Conservation (phyloP, 1,139 yeast genomes). For the Nakaseomyces bracarensis region DNA sequence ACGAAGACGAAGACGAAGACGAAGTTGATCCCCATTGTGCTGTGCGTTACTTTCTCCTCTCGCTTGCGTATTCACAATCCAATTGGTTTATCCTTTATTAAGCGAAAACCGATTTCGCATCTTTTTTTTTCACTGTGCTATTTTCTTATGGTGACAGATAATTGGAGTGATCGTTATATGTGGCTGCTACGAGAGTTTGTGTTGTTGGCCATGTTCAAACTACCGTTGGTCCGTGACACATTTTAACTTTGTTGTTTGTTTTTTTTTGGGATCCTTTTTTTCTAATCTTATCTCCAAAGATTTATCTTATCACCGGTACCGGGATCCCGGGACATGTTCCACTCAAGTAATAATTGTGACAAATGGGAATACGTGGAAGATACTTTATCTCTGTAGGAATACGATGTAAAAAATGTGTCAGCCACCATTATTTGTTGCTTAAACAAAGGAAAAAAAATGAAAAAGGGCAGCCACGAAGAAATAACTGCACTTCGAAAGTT, state of each 20-base stretch:
- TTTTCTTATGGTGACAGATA: conserved; percentile 2
- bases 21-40: too few species aligned
- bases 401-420: not conserved
- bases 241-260: not conserved
- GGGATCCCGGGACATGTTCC: not conserved
- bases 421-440: too few species aligned
- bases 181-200: not conserved
- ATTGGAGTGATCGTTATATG: not conserved
- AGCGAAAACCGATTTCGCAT: too few species aligned
- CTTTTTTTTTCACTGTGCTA: too few species aligned
- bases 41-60: too few species aligned
- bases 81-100: too few species aligned
- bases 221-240: conserved; percentile 6
- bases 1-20: too few species aligned
- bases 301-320: not conserved
- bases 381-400: not conserved
- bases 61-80: too few species aligned
- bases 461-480: too few species aligned
- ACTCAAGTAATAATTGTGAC: not conserved
- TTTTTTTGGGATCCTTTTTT: too few species aligned
- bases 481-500: too few species aligned
- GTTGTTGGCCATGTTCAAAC: not conserved
- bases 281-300: not conserved
- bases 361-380: not conserved
- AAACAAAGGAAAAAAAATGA: too few species aligned